phyloP scores from a whole-genome alignment of 768 basidiomycete species.

The Mycena amicta region DNA sequence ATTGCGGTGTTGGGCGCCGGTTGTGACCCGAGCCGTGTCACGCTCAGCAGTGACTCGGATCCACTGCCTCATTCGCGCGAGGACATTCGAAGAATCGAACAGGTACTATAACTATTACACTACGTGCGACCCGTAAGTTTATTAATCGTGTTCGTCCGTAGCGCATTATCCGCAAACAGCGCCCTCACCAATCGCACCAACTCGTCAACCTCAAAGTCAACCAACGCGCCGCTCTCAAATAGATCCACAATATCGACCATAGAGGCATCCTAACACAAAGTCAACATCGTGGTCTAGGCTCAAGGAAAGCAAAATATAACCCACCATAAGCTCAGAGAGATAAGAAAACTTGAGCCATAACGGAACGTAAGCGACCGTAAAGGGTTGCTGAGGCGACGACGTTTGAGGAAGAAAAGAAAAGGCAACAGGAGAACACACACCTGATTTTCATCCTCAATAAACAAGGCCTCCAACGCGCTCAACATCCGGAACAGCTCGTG shows the following conservation, averaged over 20 bases:
- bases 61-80: too few relatives aligned
- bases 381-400: constrained; percentile 52
- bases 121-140: constrained; percentile 68
- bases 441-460: constrained; percentile 65
- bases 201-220: constrained; percentile 88
- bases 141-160: constrained; percentile 80
- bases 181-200: constrained; percentile 80
- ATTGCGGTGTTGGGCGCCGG: too few relatives aligned
- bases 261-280: constrained; percentile 71
- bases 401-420: background rate
- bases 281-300: background rate
- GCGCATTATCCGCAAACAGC: constrained; percentile 83
- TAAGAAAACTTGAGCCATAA: constrained; percentile 96
- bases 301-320: constrained; percentile 30
- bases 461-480: constrained; percentile 78
- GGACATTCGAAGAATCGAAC: too few relatives aligned
- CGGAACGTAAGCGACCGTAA: constrained; percentile 84
- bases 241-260: constrained; percentile 91
- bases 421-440: constrained; percentile 36
- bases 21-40: too few relatives aligned
- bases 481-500: constrained; percentile 83
- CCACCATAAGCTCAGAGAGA: constrained; percentile 85
- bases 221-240: constrained; percentile 86
- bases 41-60: too few relatives aligned
- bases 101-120: too few relatives aligned